phyloP scores from a whole-genome alignment of 176 grass and related monocot genomes.

The Themeda triandra region DNA sequence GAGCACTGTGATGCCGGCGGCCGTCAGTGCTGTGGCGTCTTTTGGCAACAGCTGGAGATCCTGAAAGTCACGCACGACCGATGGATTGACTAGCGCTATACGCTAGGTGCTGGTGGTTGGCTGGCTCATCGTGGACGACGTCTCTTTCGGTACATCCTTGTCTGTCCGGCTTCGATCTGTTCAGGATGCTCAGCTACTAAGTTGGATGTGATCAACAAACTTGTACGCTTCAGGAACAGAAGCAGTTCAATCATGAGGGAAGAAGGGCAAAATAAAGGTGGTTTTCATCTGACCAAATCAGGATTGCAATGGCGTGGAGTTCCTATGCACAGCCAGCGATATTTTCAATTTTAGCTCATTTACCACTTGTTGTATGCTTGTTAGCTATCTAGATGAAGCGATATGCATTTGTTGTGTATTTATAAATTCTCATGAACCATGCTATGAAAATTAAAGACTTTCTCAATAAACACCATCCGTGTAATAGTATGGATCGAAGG shows the following conservation, averaged over 20 bases:
- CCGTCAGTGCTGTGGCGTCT: not conserved
- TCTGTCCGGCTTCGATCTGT: not conserved
- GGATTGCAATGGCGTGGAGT: not conserved
- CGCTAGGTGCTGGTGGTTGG: not conserved
- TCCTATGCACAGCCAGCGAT: not conserved
- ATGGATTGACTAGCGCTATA: not conserved
- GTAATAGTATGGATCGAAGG: no score
- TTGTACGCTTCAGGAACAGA: not conserved
- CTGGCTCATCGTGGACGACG: not conserved
- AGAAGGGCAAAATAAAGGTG: not conserved
- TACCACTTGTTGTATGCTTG: no score
- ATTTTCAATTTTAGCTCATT: no score
- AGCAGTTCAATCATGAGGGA: not conserved
- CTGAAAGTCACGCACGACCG: constrained; percentile 28
- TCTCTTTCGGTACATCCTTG: not conserved
- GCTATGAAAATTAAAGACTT: no score
- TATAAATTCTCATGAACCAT: no score
- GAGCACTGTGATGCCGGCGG: not conserved
- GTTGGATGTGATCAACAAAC: not conserved
- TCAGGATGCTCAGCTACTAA: not conserved
- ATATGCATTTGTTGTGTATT: not conserved
- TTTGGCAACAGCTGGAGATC: not conserved
- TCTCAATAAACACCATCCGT: no score
- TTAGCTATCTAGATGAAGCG: not conserved
- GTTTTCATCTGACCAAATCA: not conserved